Evolutionary conservation across 805 yeast species (phyloP).

Genomic region (Candida qinlingensis): DNA sequence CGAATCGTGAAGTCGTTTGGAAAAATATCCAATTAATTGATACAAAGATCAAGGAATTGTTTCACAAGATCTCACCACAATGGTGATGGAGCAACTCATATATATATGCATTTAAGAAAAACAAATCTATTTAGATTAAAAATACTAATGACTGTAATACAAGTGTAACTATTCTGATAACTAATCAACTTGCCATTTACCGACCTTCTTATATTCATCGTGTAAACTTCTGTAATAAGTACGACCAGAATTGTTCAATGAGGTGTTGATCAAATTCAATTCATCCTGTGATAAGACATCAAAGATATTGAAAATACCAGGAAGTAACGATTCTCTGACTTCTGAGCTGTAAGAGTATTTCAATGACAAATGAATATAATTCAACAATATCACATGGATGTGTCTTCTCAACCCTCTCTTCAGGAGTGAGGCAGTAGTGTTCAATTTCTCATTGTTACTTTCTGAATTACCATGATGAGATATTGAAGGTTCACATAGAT

Average conservation of each 20-base stretch:
- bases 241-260: slow-evolving; percentile 66
- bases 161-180: too few relatives aligned
- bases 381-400: slow-evolving; percentile 51
- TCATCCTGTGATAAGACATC: slow-evolving; percentile 68
- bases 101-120: neutral
- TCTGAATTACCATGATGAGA: slow-evolving; percentile 23
- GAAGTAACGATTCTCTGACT: slow-evolving; percentile 43
- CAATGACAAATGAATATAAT: slow-evolving; percentile 53
- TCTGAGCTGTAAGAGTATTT: slow-evolving; percentile 40
- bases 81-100: neutral
- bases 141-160: too few relatives aligned
- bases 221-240: slow-evolving; percentile 62
- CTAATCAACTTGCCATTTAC: slow-evolving; percentile 56
- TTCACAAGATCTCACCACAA: neutral
- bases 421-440: slow-evolving; percentile 48
- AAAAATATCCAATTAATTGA: slow-evolving; percentile 8
- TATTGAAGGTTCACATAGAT: slow-evolving; percentile 68
- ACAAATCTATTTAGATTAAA: neutral
- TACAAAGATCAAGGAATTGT: slow-evolving; percentile 1
- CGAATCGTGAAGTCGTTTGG: slow-evolving; percentile 13
- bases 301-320: slow-evolving; percentile 58
- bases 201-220: slow-evolving; percentile 66
- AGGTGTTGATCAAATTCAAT: slow-evolving; percentile 52
- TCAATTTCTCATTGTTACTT: slow-evolving; percentile 34
- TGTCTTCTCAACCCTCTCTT: slow-evolving; percentile 61